Evolutionary conservation across 106 monocot species (phyloP).

Genomic region (Dioscorea zingiberensis): DNA sequence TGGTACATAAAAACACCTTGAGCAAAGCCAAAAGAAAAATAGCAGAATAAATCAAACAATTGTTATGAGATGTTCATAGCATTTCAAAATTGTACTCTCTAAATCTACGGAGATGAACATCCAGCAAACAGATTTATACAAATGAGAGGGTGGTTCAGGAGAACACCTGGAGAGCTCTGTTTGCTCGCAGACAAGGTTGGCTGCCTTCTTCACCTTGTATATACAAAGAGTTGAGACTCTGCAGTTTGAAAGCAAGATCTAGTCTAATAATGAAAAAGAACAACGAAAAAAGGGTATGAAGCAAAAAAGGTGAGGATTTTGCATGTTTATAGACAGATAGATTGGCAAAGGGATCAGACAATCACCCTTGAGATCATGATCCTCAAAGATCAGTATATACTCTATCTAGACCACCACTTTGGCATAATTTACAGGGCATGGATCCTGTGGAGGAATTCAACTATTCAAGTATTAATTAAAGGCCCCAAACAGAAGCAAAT

Average conservation of each 20-base stretch:
- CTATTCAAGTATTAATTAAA: constrained; percentile 14
- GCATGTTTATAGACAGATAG: constrained; percentile 29
- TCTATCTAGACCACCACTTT: background rate
- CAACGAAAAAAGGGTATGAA: background rate
- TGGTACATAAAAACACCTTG: constrained; percentile 5
- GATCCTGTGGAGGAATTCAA: background rate
- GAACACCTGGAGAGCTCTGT: too few relatives aligned
- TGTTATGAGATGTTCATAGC: too few relatives aligned
- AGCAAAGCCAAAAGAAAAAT: too few relatives aligned
- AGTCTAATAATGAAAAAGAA: too few relatives aligned
- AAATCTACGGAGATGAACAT: too few relatives aligned
- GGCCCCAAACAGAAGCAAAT: constrained; percentile 34
- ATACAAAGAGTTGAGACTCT: constrained; percentile 25
- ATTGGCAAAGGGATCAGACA: background rate
- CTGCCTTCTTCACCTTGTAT: constrained; percentile 24
- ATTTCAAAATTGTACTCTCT: too few relatives aligned
- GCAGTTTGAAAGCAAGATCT: constrained; percentile 3
- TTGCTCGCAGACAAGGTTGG: too few relatives aligned
- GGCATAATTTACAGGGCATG: constrained; percentile 24
- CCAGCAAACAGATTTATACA: too few relatives aligned
- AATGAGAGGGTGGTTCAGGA: too few relatives aligned
- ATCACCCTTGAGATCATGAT: constrained; percentile 1
- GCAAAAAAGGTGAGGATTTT: background rate
- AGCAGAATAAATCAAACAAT: too few relatives aligned
- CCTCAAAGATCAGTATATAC: background rate